Base-by-base conservation (phyloP, 768 basidiomycete genomes). In the Lyophyllum decastes region DNA sequence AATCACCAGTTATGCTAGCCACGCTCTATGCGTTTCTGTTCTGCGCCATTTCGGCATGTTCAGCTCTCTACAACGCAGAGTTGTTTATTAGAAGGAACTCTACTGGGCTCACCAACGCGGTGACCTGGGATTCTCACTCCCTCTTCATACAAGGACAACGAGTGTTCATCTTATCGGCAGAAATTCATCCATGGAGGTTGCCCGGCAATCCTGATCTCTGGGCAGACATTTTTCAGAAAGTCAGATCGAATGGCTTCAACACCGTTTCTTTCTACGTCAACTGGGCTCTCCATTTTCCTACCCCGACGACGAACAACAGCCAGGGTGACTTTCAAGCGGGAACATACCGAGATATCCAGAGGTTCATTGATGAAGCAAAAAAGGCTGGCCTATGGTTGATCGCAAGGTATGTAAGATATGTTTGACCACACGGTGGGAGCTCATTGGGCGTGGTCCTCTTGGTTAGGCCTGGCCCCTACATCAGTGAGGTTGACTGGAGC, bases 241-340 rank as follows among this genome's bases (percentile, higher is more conserved):
- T 86, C 54, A 85, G 82, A 60, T 79, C 86, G 24, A 80, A 82
- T 59, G 84, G 84, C 5, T 82, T 85, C 71, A 85, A 86, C 58
- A 77, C 82, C 4, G 80, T 88, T 43, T 85, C 82, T 1, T 83
- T 82, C 69, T 85, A 83, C 61, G 74, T 83, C 24, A 82, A 82
- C 59, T 86, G 85, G 83, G 86, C 83, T 11, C 59, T 82, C 7
- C 78, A 81, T 58, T 83, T 74, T 60, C 83, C 84, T 12, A 73
- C 82, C 0, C 78, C 79, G 0, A 59, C 66, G 30, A 80, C 79
- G 10, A 78, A 78, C 52, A 63, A 63, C 17, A 74, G 78, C 12
- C 62, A 73, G 30, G 77, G 82, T 2, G 83, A 85, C 59, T 85
- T 83, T 56, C 70, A 81, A 61, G 26, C 49, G 9, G 77, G 76